phyloP scores from a whole-genome alignment of 2,329 filamentous ascomycete genomes.

The Zarea fungicola region DNA sequence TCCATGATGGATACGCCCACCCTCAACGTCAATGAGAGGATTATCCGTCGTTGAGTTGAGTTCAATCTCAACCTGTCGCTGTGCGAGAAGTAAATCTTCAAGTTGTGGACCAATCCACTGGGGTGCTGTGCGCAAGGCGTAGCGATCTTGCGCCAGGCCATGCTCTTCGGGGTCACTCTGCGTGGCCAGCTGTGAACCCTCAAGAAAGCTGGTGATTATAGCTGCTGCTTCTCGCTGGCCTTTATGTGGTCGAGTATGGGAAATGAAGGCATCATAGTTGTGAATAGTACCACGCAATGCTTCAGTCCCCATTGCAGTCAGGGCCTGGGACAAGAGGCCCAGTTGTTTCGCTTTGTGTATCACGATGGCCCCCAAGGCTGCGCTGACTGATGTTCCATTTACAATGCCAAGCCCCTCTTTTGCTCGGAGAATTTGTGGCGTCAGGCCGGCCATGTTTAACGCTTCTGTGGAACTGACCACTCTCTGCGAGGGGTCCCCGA shows the following conservation, averaged over 20 bases:
- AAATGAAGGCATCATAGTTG: slow-evolving; percentile 51
- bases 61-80: slow-evolving; percentile 48
- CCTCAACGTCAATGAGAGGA: slow-evolving; percentile 42
- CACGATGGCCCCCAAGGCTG: slow-evolving; percentile 13
- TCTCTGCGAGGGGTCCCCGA: no score
- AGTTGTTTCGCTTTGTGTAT: slow-evolving; percentile 41
- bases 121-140: slow-evolving; percentile 51
- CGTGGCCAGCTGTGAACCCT: slow-evolving; percentile 36
- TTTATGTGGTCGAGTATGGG: slow-evolving; percentile 45
- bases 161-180: slow-evolving; percentile 17
- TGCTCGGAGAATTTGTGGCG: slow-evolving; percentile 24
- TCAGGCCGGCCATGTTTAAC: slow-evolving; percentile 19
- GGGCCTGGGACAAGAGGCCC: slow-evolving; percentile 43
- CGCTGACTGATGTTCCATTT: slow-evolving; percentile 32
- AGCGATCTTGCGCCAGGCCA: slow-evolving; percentile 51
- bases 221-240: slow-evolving; percentile 49
- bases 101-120: slow-evolving; percentile 61
- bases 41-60: slow-evolving; percentile 61
- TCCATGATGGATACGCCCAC: slow-evolving; percentile 42
- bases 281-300: slow-evolving; percentile 46
- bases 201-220: slow-evolving; percentile 44
- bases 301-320: slow-evolving; percentile 54
- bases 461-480: no score
- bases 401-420: slow-evolving; percentile 34
- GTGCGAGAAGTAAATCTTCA: slow-evolving; percentile 51